Percentiles rank a stretch among this genome's conserved stretches.
These are phyloP conservation scores for Paramicrosporidium saccamoebae DNA, from an alignment of 371 early-diverging fungal species.

Conservation along the genomic window DNA sequence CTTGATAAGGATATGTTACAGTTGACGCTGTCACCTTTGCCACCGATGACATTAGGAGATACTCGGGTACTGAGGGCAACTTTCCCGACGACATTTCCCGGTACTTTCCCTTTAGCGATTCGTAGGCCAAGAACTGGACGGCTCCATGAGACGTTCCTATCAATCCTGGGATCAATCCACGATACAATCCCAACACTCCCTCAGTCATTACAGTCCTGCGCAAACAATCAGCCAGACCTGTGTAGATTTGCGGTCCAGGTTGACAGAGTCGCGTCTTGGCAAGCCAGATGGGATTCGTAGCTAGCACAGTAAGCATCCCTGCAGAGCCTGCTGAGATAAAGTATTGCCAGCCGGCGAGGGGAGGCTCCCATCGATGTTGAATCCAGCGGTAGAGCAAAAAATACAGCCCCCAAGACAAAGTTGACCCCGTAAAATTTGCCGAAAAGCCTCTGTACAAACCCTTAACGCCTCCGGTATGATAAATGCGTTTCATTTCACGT, in stretches of 20 bases:
- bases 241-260: constrained; percentile 17
- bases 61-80: constrained; percentile 6
- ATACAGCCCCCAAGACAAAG: constrained; percentile 73
- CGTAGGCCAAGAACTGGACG: constrained; percentile 82
- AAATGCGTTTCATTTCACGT: constrained; percentile 1
- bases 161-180: constrained; percentile 53
- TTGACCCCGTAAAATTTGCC: constrained; percentile 69
- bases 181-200: constrained; percentile 47
- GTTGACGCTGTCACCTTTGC: constrained; percentile 62
- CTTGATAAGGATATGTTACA: constrained; percentile 78
- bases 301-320: constrained; percentile 38
- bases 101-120: constrained; percentile 50
- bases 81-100: constrained; percentile 2
- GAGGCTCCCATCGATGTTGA: constrained; percentile 9
- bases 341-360: constrained; percentile 20
- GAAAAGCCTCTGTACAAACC: constrained; percentile 64
- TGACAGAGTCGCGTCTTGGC: constrained; percentile 71
- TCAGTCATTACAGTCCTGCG: constrained; percentile 20
- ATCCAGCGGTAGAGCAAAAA: constrained; percentile 58
- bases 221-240: constrained; percentile 32
- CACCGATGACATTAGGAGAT: constrained; percentile 41
- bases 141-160: constrained; percentile 78
- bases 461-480: constrained; percentile 1
- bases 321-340: constrained; percentile 31
- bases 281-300: constrained; percentile 77